A percentile compares a stretch with the other conserved stretches of the same genome.
Evolutionary conservation across 73 alveolate genomes (phyloP).

Genomic region (Symbiodinium pilosum): DNA sequence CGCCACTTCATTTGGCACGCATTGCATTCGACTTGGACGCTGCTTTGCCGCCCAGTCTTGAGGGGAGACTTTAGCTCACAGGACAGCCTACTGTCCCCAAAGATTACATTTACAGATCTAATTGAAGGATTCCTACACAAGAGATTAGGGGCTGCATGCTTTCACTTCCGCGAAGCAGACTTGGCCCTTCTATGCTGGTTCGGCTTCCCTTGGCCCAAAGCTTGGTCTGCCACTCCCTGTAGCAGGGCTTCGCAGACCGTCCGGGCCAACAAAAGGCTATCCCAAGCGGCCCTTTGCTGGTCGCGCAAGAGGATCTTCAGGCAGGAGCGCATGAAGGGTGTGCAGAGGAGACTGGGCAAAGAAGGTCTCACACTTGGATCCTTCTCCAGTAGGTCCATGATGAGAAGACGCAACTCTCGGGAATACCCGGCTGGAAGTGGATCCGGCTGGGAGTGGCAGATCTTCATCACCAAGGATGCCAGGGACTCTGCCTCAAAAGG

Average conservation of each 20-base stretch:
- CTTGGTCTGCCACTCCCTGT: slow-evolving; percentile 8
- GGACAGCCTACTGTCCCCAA: neutral
- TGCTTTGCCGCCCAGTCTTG: neutral
- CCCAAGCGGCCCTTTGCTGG: neutral
- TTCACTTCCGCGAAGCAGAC: too few relatives aligned
- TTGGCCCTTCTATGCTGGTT: neutral
- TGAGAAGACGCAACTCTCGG: neutral
- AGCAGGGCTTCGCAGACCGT: slow-evolving; percentile 13
- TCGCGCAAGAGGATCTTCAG: slow-evolving; percentile 3
- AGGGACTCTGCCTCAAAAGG: slow-evolving; percentile 24
- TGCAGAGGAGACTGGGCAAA: neutral
- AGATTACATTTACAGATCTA: neutral
- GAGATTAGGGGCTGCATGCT: too few relatives aligned
- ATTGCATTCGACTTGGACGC: neutral
- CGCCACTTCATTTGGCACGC: too few relatives aligned
- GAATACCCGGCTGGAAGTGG: neutral
- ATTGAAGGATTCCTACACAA: neutral
- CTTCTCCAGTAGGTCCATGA: slow-evolving; percentile 10
- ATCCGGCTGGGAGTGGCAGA: slow-evolving; percentile 9
- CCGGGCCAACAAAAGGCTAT: slow-evolving; percentile 11
- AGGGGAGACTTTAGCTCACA: neutral
- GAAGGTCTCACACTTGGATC: slow-evolving; percentile 5
- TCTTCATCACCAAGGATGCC: neutral
- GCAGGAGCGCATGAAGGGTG: neutral
- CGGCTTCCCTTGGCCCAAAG: neutral